Evolutionary conservation across 306 rosid genomes (phyloP), one percentile per base, ranked within the genome.

Genomic region (Rubus idaeus): DNA sequence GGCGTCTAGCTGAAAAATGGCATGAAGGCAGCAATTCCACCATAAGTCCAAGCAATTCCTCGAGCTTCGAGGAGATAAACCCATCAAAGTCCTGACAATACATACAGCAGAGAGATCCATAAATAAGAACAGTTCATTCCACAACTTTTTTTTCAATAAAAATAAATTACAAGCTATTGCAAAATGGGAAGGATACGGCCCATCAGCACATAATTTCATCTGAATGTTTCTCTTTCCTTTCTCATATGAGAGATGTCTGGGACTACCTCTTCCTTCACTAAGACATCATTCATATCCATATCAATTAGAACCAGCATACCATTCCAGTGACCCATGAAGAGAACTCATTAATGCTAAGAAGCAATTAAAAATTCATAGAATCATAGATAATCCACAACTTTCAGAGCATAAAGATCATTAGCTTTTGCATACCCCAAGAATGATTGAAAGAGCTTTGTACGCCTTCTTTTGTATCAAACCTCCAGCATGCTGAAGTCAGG

Each of bases 401-500:
- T 17, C 68, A 57, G 35, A 45, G 67, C 77, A 42, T 51, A 68
- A n/a, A 84, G 84, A 57, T 65, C 14, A 47, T 49, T 60, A 79
- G 57, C 23, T 16, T 66, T 67, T 53, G 37, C 70, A 81, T 90
- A 96, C 99, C 97, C 53, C 88, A 60, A 92, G 96, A 75, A 91
- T 83, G 61, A 87, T 77, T 21, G 98, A 89, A 65, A 96, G 92
- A 66, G 80, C 94, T 89, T 89, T 96, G 84, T 96, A 96, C 41
- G 96, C 98, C 94, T 91, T 96, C 96, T 96, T 96, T 80, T 96
- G 98, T 82, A 91, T 78, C 84, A 88, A 80, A 79, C 93, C 93
- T 63, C 91, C 94, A 50, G 35, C 84, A 86, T 91, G 96, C 99
- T 96, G 88, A 78, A 88, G 81, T 62, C 80, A 82, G 73, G 72